Percentiles rank a stretch among this genome's conserved stretches.
Conservation (phyloP, 2,329 filamentous ascomycete genomes). For the Clonostachys byssicola region DNA sequence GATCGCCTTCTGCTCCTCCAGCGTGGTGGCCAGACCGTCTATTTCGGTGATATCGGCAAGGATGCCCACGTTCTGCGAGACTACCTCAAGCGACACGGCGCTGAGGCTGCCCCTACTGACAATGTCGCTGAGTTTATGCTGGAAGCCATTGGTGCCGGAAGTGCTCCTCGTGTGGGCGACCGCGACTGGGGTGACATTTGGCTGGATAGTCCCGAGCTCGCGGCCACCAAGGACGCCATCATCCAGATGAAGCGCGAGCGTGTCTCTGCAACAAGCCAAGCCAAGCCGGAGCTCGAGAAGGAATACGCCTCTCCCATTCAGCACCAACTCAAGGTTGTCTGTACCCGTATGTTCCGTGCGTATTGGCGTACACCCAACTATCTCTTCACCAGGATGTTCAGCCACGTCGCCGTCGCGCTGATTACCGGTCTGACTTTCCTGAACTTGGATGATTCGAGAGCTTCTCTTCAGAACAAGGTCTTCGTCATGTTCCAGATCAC, state of each 20-base stretch:
- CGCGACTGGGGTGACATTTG: slow-evolving; percentile 80
- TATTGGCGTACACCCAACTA: slow-evolving; percentile 90
- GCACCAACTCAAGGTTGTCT: slow-evolving; percentile 76
- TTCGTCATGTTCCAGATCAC: slow-evolving; percentile 85
- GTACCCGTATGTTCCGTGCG: slow-evolving; percentile 67
- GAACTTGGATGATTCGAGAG: slow-evolving; percentile 69
- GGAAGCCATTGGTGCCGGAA: slow-evolving; percentile 76
- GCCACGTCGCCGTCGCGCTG: slow-evolving; percentile 73
- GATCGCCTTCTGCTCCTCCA: slow-evolving; percentile 77
- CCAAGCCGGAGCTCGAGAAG: slow-evolving; percentile 40
- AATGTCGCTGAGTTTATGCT: slow-evolving; percentile 78
- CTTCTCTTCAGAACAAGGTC: slow-evolving; percentile 78
- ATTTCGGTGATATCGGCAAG: slow-evolving; percentile 79
- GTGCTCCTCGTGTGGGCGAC: slow-evolving; percentile 65
- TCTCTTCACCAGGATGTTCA: slow-evolving; percentile 82
- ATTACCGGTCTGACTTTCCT: slow-evolving; percentile 78
- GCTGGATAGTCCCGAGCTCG: slow-evolving; percentile 68
- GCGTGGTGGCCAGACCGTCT: slow-evolving; percentile 75
- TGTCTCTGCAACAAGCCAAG: slow-evolving; percentile 17
- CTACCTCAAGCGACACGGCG: slow-evolving; percentile 57
- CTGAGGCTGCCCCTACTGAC: slow-evolving; percentile 49
- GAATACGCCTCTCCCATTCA: slow-evolving; percentile 79
- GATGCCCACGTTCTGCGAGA: slow-evolving; percentile 68
- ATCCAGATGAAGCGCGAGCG: slow-evolving; percentile 60
- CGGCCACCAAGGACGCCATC: slow-evolving; percentile 63